Evolutionary conservation across 2,329 filamentous ascomycete species (phyloP).

Genomic region (Colletotrichum phormii): DNA sequence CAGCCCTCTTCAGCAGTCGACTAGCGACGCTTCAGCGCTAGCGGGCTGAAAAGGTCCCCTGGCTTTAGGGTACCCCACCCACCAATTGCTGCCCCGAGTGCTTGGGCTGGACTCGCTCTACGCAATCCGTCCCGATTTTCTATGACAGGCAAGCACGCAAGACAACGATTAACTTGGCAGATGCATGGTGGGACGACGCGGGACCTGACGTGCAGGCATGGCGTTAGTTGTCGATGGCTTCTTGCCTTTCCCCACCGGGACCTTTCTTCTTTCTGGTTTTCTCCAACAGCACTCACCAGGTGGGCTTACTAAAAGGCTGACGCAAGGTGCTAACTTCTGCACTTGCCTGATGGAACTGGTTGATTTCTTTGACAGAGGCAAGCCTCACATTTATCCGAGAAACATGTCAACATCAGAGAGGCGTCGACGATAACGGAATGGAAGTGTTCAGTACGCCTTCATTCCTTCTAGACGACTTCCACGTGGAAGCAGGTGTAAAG

Average conservation of each 20-base stretch:
- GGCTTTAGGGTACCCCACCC: neutral
- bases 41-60: neutral
- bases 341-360: slow-evolving; percentile 2
- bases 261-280: neutral
- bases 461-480: slow-evolving; percentile 9
- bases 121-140: neutral
- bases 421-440: neutral
- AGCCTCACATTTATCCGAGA: neutral
- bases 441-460: neutral
- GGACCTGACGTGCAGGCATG: slow-evolving; percentile 16
- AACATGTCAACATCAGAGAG: neutral
- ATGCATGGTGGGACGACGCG: slow-evolving; percentile 17
- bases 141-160: neutral
- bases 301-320: neutral
- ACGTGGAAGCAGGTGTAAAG: neutral
- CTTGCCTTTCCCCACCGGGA: neutral
- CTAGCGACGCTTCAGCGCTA: neutral
- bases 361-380: slow-evolving; percentile 13
- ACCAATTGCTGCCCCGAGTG: neutral
- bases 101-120: neutral
- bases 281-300: neutral
- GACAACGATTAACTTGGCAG: slow-evolving; percentile 10
- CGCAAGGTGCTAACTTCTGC: slow-evolving; percentile 4
- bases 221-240: slow-evolving; percentile 8
- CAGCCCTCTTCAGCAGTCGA: slow-evolving; percentile 2